A percentile compares a stretch with the other conserved stretches of the same genome.
Conservation (phyloP, 495 filamentous ascomycete genomes). For the Hypoxylon lienhwacheense region DNA sequence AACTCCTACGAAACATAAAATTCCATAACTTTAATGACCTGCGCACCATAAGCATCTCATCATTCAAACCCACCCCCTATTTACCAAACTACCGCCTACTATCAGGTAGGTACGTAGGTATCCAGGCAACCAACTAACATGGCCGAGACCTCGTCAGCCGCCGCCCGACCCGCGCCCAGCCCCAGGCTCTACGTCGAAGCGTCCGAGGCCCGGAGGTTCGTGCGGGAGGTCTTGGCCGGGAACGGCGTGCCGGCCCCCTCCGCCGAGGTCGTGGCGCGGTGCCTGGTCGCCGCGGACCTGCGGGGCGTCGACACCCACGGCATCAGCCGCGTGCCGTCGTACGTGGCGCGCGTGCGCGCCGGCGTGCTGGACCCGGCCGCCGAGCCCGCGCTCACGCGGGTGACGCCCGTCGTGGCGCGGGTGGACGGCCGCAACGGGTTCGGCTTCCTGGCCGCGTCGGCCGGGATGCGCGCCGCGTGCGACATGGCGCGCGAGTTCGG, state of each 20-base stretch:
- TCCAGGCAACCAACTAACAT: conserved; percentile 9
- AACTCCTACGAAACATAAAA: too few species aligned
- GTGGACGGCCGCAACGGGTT: conserved; percentile 75
- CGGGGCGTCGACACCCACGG: conserved; percentile 80
- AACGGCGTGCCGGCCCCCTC: conserved; percentile 60
- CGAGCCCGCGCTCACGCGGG: conserved; percentile 55
- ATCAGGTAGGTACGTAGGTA: too few species aligned
- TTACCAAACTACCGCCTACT: too few species aligned
- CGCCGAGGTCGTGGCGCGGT: conserved; percentile 61
- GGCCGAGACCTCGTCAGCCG: conserved; percentile 23
- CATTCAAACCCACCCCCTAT: neutral
- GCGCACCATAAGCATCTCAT: neutral
- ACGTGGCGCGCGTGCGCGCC: conserved; percentile 69
- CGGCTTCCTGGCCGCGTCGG: conserved; percentile 67
- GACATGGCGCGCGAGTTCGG: conserved; percentile 65
- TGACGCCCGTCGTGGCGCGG: conserved; percentile 67
- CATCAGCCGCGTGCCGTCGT: conserved; percentile 73
- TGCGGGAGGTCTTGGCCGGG: conserved; percentile 25
- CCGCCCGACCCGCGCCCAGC: conserved; percentile 16
- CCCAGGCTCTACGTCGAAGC: conserved; percentile 20
- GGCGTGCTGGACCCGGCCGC: conserved; percentile 63
- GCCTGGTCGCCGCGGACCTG: conserved; percentile 71
- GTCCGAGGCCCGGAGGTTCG: conserved; percentile 21
- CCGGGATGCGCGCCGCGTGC: conserved; percentile 65
- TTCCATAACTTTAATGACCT: neutral